Evolutionary conservation across 768 basidiomycete species (phyloP).

Genomic region (Suillus decipiens): DNA sequence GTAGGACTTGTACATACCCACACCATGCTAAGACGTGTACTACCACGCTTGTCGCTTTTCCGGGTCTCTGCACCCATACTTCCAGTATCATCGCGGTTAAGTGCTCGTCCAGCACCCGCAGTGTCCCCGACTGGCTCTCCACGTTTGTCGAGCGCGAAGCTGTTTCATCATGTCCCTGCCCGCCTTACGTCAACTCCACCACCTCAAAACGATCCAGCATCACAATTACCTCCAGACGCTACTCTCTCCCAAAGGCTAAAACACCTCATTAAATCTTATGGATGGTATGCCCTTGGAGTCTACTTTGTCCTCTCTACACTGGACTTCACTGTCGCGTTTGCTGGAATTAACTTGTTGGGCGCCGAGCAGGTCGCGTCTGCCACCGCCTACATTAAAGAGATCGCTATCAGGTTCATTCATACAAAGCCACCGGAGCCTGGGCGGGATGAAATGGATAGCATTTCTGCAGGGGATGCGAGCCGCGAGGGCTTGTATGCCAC

Average conservation of each 20-base stretch:
- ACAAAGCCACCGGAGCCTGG: slow-evolving; percentile 66
- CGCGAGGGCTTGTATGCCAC: slow-evolving; percentile 88
- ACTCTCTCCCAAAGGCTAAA: slow-evolving; percentile 73
- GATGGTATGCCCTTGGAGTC: slow-evolving; percentile 93
- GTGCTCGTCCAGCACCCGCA: slow-evolving; percentile 31
- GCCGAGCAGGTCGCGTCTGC: slow-evolving; percentile 83
- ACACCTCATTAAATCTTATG: slow-evolving; percentile 87
- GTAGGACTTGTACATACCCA: not conserved
- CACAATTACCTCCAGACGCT: slow-evolving; percentile 46
- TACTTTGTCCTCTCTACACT: slow-evolving; percentile 73
- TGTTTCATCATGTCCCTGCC: slow-evolving; percentile 51
- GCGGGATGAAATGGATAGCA: slow-evolving; percentile 58
- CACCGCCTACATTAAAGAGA: slow-evolving; percentile 57
- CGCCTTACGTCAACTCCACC: slow-evolving; percentile 43
- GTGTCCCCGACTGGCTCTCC: slow-evolving; percentile 30
- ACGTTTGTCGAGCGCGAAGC: slow-evolving; percentile 39
- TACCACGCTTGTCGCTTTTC: slow-evolving; percentile 49
- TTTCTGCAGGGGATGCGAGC: slow-evolving; percentile 38
- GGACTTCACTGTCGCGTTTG: slow-evolving; percentile 86
- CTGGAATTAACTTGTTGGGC: slow-evolving; percentile 82
- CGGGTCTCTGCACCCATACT: slow-evolving; percentile 49
- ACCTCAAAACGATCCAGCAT: slow-evolving; percentile 11
- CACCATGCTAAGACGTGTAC: slow-evolving; percentile 40
- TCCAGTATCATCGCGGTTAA: slow-evolving; percentile 45
- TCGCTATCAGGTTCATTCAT: slow-evolving; percentile 45